Percentiles rank a stretch among this genome's conserved stretches.
These are phyloP conservation scores for Globisporangium ultimum DNA, from an alignment of 352 stramenopile species.

Conservation along the genomic window DNA sequence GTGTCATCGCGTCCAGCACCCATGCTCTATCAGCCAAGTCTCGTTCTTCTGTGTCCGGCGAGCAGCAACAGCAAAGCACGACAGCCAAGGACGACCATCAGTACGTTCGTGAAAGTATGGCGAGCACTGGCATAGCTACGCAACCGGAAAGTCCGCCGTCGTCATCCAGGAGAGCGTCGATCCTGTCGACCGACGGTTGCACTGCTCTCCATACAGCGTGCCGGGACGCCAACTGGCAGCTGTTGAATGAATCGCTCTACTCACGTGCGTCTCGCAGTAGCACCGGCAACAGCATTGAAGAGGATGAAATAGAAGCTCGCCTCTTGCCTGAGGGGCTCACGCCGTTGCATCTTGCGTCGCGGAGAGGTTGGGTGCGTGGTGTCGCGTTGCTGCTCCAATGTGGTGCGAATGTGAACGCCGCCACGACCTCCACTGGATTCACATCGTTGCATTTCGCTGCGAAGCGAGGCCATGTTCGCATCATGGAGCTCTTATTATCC, in stretches of 20 bases:
- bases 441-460: slow-evolving; percentile 27
- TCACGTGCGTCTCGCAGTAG: neutral
- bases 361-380: slow-evolving; percentile 22
- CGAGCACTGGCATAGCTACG: slow-evolving; percentile 7
- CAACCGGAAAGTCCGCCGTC: slow-evolving; percentile 9
- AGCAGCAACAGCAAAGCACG: neutral
- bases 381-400: slow-evolving; percentile 22
- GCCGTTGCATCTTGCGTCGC: slow-evolving; percentile 25
- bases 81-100: neutral
- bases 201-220: slow-evolving; percentile 10
- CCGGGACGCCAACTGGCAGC: slow-evolving; percentile 1
- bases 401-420: slow-evolving; percentile 22
- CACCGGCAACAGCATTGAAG: neutral
- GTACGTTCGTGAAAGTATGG: neutral
- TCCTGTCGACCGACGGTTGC: neutral
- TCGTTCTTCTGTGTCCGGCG: neutral
- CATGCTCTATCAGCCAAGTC: too few species aligned
- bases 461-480: slow-evolving; percentile 19
- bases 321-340: slow-evolving; percentile 19
- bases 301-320: slow-evolving; percentile 1
- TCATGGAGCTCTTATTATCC: slow-evolving; percentile 22
- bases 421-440: slow-evolving; percentile 1
- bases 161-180: neutral
- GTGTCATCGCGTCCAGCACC: neutral
- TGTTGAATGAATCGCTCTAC: slow-evolving; percentile 2